A percentile compares a stretch with the other conserved stretches of the same genome.
Evolutionary conservation across 345 rosid genomes (phyloP).

Genomic region (Lepidium aucheri): DNA sequence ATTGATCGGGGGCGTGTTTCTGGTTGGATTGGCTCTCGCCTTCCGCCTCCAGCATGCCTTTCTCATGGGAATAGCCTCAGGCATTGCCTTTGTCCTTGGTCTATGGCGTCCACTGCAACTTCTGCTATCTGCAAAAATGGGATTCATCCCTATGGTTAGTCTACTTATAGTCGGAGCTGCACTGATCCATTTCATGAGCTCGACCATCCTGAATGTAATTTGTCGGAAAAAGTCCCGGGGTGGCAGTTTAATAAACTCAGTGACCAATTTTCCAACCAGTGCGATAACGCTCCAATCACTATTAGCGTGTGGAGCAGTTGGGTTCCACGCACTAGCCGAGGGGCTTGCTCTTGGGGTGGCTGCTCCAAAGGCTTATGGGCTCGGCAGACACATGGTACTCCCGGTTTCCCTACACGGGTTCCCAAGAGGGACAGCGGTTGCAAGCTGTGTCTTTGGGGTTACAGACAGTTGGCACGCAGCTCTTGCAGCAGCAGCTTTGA

Average conservation of each 20-base stretch:
- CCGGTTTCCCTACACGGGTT: conserved; percentile 95
- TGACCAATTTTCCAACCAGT: conserved; percentile 58
- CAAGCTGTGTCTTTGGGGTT: conserved; percentile 89
- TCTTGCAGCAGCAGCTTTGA: conserved; percentile 76
- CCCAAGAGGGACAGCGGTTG: conserved; percentile 95
- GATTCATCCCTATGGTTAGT: conserved; percentile 43
- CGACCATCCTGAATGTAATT: conserved; percentile 44
- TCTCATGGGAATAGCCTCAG: conserved; percentile 90
- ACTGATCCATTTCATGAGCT: conserved; percentile 46
- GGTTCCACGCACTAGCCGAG: conserved; percentile 90
- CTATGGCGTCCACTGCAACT: conserved; percentile 91
- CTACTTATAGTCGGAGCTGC: conserved; percentile 60
- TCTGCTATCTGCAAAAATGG: conserved; percentile 70
- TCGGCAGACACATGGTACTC: conserved; percentile 92
- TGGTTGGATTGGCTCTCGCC: conserved; percentile 69
- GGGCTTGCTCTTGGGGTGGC: conserved; percentile 98
- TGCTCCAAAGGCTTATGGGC: conserved; percentile 94
- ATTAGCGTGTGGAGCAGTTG: conserved; percentile 83
- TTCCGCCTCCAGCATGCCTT: conserved; percentile 84
- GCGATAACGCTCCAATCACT: conserved; percentile 74
- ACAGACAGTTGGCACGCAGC: conserved; percentile 92
- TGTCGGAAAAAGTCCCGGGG: conserved; percentile 50
- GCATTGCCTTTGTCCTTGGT: conserved; percentile 86
- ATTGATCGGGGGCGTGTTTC: conserved; percentile 70
- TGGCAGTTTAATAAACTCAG: conserved; percentile 38